phyloP scores from a whole-genome alignment of 257 asterid genomes.

The Anisodus acutangulus region DNA sequence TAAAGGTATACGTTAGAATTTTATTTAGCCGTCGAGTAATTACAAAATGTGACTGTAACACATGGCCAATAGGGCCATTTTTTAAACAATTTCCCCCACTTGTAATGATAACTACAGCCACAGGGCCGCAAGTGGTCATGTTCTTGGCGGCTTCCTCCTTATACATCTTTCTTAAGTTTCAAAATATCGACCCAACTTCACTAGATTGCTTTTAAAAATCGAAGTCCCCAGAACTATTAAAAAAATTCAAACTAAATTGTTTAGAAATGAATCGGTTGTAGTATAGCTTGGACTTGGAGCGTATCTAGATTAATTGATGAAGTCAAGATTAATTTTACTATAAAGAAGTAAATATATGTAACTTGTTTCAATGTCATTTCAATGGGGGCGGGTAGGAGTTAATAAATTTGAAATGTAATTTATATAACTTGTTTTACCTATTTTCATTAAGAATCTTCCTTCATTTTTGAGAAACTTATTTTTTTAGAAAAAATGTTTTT shows the following conservation, averaged over 20 bases:
- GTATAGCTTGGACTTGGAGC: neutral
- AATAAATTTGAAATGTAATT: too few species aligned
- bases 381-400: too few species aligned
- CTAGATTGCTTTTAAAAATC: neutral
- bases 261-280: neutral
- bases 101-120: neutral
- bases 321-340: too few species aligned
- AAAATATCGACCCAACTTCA: neutral
- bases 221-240: neutral
- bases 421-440: too few species aligned
- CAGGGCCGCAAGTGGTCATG: neutral
- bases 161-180: neutral
- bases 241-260: neutral
- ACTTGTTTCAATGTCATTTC: too few species aligned
- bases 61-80: neutral
- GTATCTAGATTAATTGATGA: neutral
- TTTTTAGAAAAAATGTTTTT: too few species aligned
- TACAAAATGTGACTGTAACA: constrained; percentile 12
- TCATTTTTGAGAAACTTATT: too few species aligned
- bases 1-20: neutral
- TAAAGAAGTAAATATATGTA: too few species aligned
- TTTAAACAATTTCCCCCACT: neutral
- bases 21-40: neutral
- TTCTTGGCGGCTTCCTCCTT: constrained; percentile 1
- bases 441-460: too few species aligned